Percentiles rank a stretch among this genome's conserved stretches.
Evolutionary conservation across 23 red algal species (phyloP).

Genomic region (Gracilaria domingensis): DNA sequence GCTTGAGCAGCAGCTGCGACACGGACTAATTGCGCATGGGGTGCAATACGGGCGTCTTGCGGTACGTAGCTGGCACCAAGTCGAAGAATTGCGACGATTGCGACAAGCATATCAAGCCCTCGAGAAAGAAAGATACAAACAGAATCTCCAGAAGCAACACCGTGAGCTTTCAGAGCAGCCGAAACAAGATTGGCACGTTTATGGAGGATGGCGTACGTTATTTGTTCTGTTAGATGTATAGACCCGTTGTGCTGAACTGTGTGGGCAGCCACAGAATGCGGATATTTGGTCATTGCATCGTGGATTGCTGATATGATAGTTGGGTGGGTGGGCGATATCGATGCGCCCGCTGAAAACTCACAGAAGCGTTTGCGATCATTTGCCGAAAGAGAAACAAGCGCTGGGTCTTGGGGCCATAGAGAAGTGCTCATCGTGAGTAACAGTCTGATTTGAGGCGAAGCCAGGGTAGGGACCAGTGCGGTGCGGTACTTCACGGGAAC

Average conservation of each 20-base stretch:
- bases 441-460: neutral
- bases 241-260: conserved; percentile 2
- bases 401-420: conserved; percentile 6
- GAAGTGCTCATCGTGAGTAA: neutral
- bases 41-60: conserved; percentile 45
- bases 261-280: conserved; percentile 12
- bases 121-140: conserved; percentile 46
- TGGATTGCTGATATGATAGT: conserved; percentile 28
- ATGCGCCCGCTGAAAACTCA: conserved; percentile 1
- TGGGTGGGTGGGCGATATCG: neutral
- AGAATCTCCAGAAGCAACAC: conserved; percentile 18
- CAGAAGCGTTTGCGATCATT: conserved; percentile 36
- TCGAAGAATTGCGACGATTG: conserved; percentile 24
- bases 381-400: neutral
- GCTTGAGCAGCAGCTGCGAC: conserved; percentile 16
- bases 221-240: neutral
- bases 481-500: no score
- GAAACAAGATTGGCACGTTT: conserved; percentile 21
- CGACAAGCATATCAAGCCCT: conserved; percentile 36
- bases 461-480: neutral
- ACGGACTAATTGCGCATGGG: neutral
- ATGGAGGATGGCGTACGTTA: conserved; percentile 1
- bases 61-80: conserved; percentile 46
- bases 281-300: neutral
- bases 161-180: neutral